phyloP scores from a whole-genome alignment of 495 filamentous ascomycete species.

The Baudoinia panamericana region DNA sequence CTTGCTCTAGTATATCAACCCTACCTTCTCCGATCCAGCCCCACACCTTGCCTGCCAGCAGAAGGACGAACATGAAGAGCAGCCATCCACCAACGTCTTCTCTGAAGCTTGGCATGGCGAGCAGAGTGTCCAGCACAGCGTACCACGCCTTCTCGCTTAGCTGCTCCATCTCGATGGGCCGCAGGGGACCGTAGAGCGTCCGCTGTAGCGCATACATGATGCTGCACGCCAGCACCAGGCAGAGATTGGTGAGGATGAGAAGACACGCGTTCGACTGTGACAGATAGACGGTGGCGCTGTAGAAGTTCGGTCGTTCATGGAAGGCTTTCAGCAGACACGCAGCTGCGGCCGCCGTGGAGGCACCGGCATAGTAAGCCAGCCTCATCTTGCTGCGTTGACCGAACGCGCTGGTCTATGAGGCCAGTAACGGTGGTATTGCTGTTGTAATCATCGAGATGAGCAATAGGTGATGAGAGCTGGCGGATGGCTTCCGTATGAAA shows the following conservation, averaged over 20 bases:
- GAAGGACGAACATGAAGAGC: conserved; percentile 82
- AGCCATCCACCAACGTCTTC: conserved; percentile 91
- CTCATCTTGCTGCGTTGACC: conserved; percentile 17
- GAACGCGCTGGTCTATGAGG: too few relatives aligned
- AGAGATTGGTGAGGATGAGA: conserved; percentile 85
- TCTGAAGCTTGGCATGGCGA: conserved; percentile 98
- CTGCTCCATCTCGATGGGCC: conserved; percentile 89
- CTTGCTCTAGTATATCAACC: conserved; percentile 88
- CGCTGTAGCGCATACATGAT: conserved; percentile 78
- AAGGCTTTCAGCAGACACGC: conserved; percentile 79
- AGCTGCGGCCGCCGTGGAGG: conserved; percentile 62
- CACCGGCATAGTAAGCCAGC: conserved; percentile 18
- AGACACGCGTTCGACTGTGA: conserved; percentile 89
- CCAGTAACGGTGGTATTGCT: too few relatives aligned
- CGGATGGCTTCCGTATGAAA: too few relatives aligned
- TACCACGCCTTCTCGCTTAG: conserved; percentile 97
- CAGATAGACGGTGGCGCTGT: conserved; percentile 89
- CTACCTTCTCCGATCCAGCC: conserved; percentile 94
- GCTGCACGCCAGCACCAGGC: conserved; percentile 54
- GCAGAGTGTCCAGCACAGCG: conserved; percentile 86
- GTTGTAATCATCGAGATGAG: too few relatives aligned
- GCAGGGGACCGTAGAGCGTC: conserved; percentile 79
- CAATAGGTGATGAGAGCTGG: too few relatives aligned
- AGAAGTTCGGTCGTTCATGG: conserved; percentile 92
- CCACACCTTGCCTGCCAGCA: conserved; percentile 93